Conservation (phyloP, 2,329 filamentous ascomycete genomes). For the Eurotiales sp. region DNA sequence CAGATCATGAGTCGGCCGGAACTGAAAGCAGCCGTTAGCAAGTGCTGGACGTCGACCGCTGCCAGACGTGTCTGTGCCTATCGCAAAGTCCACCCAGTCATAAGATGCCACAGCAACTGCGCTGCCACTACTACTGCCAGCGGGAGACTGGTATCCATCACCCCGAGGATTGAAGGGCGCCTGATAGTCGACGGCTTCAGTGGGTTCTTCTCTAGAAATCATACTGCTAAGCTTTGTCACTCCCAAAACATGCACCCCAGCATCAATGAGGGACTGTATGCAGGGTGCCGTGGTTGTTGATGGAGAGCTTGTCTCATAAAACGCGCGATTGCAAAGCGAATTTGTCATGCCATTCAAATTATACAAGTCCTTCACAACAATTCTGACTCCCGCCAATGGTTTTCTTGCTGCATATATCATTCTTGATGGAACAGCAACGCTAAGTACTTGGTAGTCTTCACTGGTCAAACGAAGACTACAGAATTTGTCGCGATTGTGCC, state of each 20-base stretch:
- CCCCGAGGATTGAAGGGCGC: conserved; percentile 18
- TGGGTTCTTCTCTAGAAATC: conserved; percentile 20
- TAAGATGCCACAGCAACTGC: conserved; percentile 31
- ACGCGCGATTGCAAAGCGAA: conserved; percentile 56
- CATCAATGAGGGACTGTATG: conserved; percentile 54
- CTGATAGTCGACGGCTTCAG: conserved; percentile 27
- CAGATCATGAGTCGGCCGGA: conserved; percentile 47
- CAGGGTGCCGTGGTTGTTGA: conserved; percentile 46
- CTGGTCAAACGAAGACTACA: too few species aligned
- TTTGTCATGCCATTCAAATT: conserved; percentile 56
- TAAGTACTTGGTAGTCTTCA: too few species aligned
- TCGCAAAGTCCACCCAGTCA: conserved; percentile 45
- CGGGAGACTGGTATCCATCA: conserved; percentile 32
- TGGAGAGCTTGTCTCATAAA: conserved; percentile 50
- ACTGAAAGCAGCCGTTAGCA: conserved; percentile 50
- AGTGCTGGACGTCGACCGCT: conserved; percentile 45
- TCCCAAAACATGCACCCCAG: conserved; percentile 48
- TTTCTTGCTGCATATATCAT: too few species aligned
- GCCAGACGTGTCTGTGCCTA: conserved; percentile 42
- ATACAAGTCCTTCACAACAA: conserved; percentile 63
- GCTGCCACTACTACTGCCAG: conserved; percentile 22
- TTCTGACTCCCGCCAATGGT: conserved; percentile 34
- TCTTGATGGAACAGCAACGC: too few species aligned
- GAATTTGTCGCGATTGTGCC: too few species aligned
- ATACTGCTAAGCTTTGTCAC: conserved; percentile 27